phyloP scores from a whole-genome alignment of 495 filamentous ascomycete genomes.

The Xylaria curta region DNA sequence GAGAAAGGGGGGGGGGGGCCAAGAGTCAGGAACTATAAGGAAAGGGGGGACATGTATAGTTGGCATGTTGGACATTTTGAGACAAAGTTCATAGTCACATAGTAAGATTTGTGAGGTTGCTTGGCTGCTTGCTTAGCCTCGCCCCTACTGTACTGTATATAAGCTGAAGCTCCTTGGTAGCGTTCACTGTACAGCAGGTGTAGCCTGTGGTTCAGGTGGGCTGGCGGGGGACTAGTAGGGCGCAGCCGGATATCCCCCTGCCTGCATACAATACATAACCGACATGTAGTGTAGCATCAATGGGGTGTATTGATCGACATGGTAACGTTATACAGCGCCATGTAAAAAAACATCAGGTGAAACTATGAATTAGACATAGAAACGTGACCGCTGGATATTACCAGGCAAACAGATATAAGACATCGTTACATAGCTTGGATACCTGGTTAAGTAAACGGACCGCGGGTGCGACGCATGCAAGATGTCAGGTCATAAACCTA shows the following conservation, averaged over 20 bases:
- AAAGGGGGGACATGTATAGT: conserved; percentile 5
- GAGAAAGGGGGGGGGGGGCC: background rate
- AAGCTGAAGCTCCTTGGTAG: background rate
- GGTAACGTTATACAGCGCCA: background rate
- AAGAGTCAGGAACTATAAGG: conserved; percentile 1
- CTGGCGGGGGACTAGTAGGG: background rate
- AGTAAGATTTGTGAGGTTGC: conserved; percentile 22
- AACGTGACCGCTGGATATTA: background rate
- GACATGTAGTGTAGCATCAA: background rate
- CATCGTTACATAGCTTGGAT: background rate
- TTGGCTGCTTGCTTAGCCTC: conserved; percentile 21
- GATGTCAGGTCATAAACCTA: background rate
- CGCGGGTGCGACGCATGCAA: background rate
- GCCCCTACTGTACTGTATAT: background rate
- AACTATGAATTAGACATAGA: background rate
- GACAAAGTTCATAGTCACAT: background rate
- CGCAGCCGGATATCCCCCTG: conserved; percentile 2
- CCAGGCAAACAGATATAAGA: background rate
- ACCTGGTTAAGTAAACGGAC: background rate
- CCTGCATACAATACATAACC: conserved; percentile 3
- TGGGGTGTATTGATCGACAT: background rate
- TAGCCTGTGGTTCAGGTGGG: background rate
- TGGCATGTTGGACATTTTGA: background rate
- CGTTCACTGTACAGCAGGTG: background rate
- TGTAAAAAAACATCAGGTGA: background rate